Conservation (phyloP, 2,329 filamentous ascomycete genomes). For the Colletotrichum lupini region DNA sequence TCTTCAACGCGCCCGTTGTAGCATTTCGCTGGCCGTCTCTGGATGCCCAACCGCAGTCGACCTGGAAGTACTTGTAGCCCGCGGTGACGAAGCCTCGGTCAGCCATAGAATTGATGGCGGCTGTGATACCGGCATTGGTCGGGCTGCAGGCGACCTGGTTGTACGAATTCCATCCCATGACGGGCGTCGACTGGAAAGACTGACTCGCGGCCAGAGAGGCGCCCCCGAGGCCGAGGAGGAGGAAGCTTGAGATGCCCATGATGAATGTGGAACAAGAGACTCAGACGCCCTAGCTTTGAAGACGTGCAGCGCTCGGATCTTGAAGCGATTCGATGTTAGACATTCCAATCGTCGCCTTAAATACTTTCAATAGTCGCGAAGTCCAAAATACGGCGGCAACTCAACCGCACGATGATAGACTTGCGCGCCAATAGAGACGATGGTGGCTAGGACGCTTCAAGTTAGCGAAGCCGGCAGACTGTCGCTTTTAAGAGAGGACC, state of each 20-base stretch:
- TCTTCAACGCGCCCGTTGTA: not conserved
- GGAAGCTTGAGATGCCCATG: not conserved
- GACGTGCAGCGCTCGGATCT: not conserved
- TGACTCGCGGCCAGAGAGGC: not conserved
- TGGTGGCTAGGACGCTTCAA: not conserved
- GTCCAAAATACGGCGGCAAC: not conserved
- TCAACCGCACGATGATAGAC: not conserved
- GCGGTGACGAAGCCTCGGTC: not conserved
- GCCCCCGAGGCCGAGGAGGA: not conserved
- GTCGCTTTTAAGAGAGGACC: not conserved
- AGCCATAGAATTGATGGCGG: not conserved
- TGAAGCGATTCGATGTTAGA: not conserved
- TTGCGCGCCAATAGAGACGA: not conserved
- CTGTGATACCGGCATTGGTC: not conserved
- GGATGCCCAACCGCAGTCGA: not conserved
- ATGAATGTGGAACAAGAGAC: not conserved
- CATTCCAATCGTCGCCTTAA: not conserved
- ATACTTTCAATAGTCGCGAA: not conserved
- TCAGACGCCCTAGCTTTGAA: not conserved
- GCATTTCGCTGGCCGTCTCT: not conserved
- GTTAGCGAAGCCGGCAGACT: not conserved
- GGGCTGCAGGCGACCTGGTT: not conserved
- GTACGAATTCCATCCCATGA: not conserved
- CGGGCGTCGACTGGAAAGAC: not conserved
- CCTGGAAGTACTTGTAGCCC: not conserved